Evolutionary conservation across 2,329 filamentous ascomycete species (phyloP), one percentile per base, ranked within the genome.

Genomic region (Fusarium musae): DNA sequence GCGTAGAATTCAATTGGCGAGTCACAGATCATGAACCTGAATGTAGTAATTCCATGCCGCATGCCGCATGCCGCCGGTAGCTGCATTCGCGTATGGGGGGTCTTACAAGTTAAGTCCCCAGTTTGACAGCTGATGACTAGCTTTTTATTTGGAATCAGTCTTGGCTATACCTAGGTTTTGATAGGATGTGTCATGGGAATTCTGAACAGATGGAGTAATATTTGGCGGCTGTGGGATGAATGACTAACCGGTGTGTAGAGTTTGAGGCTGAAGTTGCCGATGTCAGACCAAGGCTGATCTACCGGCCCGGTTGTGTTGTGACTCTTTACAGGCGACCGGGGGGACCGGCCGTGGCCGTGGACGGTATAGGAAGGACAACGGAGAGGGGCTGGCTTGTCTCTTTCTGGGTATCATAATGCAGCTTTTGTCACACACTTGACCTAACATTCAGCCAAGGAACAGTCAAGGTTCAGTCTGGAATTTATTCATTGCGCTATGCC

Each of bases 1-100:
- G 52, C 23, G 53, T 32, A 53, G 49, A 39, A 12, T 57, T 34
- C 63, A 66, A 77, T 77, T 77, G 75, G 75, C 57, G 70, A 74
- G 50, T 52, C 54, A 59, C 53, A 36, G 16, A 32, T 52, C 50
- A 59, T 56, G 63, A 49, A 50, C 34, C 57, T 39, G 17, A 63
- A 67, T 43, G 28, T 52, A 58, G 52, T 46, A 28, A 52, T 26
- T 50, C 59, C 52, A 52, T 26, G 49, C 63, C 21, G 40, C n/a
- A 52, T 26, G 49, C 63, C 21, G 40, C n/a, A 46, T 49, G 23
- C 43, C 30, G 28, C 54, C 30, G 15, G 28, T 49, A 49, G 56
- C 37, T 64, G 61, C 56, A 64, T 61, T 34, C 30, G 32, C 15
- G 11, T 43, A 32, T 60, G 37, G 61, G 30, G 30, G 60, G 30